Evolutionary conservation across 1,284 basidiomycete genomes (phyloP).

Genomic region (Papiliotrema flavescens): DNA sequence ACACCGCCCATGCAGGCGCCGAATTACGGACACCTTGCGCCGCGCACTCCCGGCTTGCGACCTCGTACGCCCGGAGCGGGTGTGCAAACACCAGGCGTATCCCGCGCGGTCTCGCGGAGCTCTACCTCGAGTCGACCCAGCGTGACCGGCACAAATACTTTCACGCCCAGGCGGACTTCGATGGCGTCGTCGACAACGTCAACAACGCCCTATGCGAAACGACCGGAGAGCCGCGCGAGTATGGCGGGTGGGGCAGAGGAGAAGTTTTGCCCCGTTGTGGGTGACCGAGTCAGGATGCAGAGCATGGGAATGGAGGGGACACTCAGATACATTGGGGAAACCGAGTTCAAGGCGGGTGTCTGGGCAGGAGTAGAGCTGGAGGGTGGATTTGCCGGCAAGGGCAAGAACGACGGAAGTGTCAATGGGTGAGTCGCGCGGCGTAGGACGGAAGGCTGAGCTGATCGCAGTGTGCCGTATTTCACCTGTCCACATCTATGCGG

Average conservation of each 20-base stretch:
- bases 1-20: conserved; percentile 21
- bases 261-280: conserved; percentile 51
- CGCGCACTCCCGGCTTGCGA: conserved; percentile 33
- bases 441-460: neutral
- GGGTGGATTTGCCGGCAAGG: conserved; percentile 80
- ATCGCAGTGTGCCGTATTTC: conserved; percentile 75
- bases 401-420: conserved; percentile 92
- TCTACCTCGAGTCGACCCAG: conserved; percentile 27
- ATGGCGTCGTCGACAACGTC: conserved; percentile 33
- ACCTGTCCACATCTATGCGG: conserved; percentile 78
- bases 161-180: conserved; percentile 34
- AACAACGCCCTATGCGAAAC: conserved; percentile 29
- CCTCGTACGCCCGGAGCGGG: conserved; percentile 26
- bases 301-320: conserved; percentile 74
- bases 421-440: conserved; percentile 62
- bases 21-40: conserved; percentile 12
- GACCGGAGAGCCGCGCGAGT: conserved; percentile 39
- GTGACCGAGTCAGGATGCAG: conserved; percentile 78
- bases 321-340: conserved; percentile 72
- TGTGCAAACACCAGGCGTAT: conserved; percentile 24
- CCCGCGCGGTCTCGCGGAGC: conserved; percentile 27
- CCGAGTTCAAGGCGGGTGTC: conserved; percentile 76
- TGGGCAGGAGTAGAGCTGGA: conserved; percentile 91
- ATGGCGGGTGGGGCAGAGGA: conserved; percentile 11
- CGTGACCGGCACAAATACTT: conserved; percentile 25